Conservation (phyloP, 2,329 filamentous ascomycete genomes). For the Fusarium sp. region DNA sequence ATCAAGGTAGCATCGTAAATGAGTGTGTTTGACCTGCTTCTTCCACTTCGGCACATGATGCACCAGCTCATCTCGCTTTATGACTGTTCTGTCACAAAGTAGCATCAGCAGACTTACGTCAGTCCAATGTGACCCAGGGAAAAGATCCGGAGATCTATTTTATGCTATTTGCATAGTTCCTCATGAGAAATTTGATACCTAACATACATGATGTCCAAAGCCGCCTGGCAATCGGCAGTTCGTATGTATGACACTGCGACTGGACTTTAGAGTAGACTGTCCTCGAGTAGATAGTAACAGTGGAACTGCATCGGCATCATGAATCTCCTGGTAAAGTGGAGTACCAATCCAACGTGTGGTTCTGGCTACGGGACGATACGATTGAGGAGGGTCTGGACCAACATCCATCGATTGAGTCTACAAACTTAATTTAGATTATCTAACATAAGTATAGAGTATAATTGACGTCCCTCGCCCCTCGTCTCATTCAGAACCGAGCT, state of each 20-base stretch:
- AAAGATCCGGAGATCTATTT: accelerated
- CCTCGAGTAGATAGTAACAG: accelerated
- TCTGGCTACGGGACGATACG: accelerated
- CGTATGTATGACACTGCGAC: too few species aligned
- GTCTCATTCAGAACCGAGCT: background rate
- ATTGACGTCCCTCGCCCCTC: background rate
- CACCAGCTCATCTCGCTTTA: background rate
- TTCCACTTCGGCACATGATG: background rate
- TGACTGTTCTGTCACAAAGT: accelerated
- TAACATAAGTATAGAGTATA: background rate
- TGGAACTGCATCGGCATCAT: background rate
- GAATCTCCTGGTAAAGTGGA: too few species aligned
- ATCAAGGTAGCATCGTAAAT: background rate
- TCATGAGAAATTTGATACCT: background rate
- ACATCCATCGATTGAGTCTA: too few species aligned
- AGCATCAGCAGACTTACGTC: background rate
- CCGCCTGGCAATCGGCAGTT: background rate
- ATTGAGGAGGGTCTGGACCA: background rate
- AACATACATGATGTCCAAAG: background rate
- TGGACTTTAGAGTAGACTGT: accelerated
- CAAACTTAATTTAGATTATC: too few species aligned
- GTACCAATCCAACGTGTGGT: background rate
- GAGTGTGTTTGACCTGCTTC: background rate
- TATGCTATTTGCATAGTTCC: background rate
- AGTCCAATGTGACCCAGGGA: accelerated